A percentile compares a stretch with the other conserved stretches of the same genome.
phyloP scores from a whole-genome alignment of 2,329 filamentous ascomycete genomes.

The Colletotrichum sp. region DNA sequence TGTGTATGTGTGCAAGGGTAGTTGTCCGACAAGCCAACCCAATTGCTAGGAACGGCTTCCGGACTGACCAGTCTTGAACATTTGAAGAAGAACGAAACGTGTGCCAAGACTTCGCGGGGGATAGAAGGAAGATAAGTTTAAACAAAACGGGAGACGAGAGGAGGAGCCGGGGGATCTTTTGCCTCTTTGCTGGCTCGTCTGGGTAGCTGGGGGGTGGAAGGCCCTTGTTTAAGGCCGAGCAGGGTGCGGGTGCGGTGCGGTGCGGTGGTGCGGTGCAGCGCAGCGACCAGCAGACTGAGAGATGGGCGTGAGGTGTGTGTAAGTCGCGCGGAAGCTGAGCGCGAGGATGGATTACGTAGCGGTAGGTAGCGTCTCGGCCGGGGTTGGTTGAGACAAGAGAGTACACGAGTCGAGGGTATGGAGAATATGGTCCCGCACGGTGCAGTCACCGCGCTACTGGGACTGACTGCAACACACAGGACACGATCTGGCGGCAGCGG shows the following conservation, averaged over 20 bases:
- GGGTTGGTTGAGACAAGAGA: slow-evolving; percentile 21
- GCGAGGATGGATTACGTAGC: slow-evolving; percentile 23
- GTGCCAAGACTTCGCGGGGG: slow-evolving; percentile 21
- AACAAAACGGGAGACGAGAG: slow-evolving; percentile 19
- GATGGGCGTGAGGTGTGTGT: slow-evolving; percentile 4
- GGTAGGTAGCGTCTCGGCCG: slow-evolving; percentile 22
- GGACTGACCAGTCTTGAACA: slow-evolving; percentile 20
- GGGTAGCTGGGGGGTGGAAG: slow-evolving; percentile 13
- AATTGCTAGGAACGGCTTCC: slow-evolving; percentile 20
- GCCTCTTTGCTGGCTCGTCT: slow-evolving; percentile 18
- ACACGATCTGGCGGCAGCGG: slow-evolving; percentile 15
- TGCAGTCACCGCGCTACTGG: slow-evolving; percentile 13
- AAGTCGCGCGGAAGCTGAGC: slow-evolving; percentile 21
- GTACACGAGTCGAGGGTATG: slow-evolving; percentile 21
- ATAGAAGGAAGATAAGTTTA: slow-evolving; percentile 21
- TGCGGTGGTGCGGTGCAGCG: neutral
- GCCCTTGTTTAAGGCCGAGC: slow-evolving; percentile 19
- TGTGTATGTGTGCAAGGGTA: slow-evolving; percentile 12
- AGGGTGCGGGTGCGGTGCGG: slow-evolving; percentile 14
- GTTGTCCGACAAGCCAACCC: slow-evolving; percentile 19
- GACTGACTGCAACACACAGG: neutral
- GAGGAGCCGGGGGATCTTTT: slow-evolving; percentile 18
- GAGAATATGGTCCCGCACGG: slow-evolving; percentile 11
- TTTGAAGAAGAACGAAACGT: slow-evolving; percentile 21
- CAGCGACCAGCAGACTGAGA: neutral